A percentile compares a stretch with the other conserved stretches of the same genome.
Conservation (phyloP, 2,329 filamentous ascomycete genomes). For the Furcasterigmium furcatum region DNA sequence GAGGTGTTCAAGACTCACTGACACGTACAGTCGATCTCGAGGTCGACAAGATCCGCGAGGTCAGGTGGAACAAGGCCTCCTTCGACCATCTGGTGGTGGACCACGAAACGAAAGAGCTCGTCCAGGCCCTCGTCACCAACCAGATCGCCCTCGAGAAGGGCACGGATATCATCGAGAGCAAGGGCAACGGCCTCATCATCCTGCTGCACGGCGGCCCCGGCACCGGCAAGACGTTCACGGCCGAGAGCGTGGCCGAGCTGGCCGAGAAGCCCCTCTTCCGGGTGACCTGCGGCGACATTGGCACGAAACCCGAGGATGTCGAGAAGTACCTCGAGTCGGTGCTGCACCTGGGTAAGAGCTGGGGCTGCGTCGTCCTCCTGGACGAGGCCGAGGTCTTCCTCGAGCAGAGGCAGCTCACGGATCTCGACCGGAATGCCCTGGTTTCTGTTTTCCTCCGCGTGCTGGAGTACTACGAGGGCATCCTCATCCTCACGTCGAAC, state of each 20-base stretch:
- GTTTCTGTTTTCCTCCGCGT: conserved; percentile 26
- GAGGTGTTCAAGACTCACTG: no score
- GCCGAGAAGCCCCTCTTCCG: conserved; percentile 15
- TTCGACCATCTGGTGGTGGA: background rate
- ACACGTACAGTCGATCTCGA: background rate
- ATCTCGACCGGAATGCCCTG: conserved; percentile 74
- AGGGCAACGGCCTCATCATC: conserved; percentile 4
- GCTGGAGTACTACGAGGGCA: conserved; percentile 31
- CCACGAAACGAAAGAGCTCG: background rate
- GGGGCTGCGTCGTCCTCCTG: conserved; percentile 73
- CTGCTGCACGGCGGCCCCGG: conserved; percentile 3
- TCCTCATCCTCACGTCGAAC: conserved; percentile 31
- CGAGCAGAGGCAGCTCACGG: conserved; percentile 76
- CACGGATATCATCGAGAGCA: conserved; percentile 3
- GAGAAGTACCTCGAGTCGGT: conserved; percentile 14
- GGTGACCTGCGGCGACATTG: conserved; percentile 21
- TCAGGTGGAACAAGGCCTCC: background rate
- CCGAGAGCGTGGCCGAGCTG: conserved; percentile 2
- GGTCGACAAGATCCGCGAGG: background rate
- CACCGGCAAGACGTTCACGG: conserved; percentile 2
- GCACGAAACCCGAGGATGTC: conserved; percentile 13
- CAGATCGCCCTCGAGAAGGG: background rate
- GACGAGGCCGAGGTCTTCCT: conserved; percentile 86
- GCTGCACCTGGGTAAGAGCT: conserved; percentile 45
- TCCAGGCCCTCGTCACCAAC: background rate